Base-by-base conservation (phyloP, 257 asterid genomes). In the Jaltomata sinuosa region DNA sequence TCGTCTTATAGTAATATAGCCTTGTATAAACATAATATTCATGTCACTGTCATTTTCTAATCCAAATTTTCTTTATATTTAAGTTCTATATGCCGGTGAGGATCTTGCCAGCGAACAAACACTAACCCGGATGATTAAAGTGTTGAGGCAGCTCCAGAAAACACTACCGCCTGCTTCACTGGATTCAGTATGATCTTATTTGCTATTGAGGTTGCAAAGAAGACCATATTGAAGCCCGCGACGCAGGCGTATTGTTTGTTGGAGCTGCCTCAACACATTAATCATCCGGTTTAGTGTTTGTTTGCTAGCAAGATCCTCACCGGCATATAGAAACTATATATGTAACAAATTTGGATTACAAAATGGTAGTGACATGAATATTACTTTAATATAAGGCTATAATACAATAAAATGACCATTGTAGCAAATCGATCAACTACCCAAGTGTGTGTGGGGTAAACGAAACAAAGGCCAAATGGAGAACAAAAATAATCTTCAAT, bases 81-180 rank as follows among this genome's bases (percentile, higher is more conserved):
- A 95, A 98, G 91, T 95, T 87, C 86, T 95, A 29, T 90, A 93
- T 90, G 94, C 93, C 0, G 97, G 97, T 77, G 91, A 92, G 87
- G 98, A 93, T 83, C 96, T 95, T 72, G 98, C 97, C 32, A 90
- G 94, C 0, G 97, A 95, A 71, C 94, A 93, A 89, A 93, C 97
- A 11, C 89, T 90, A 11, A 87, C 93, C 62, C 88, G 97, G 79
- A 95, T 95, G 97, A 86, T 93, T 31, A 95, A 85, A 88, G 86
- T 95, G 77, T 89, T 95, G 92, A 89, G 92, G 89, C 97, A 95
- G 86, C 91, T 95, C 77, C 97, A 93, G 68, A 96, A 94, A 81
- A 94, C 97, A 3, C 88, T 94, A 10, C 96, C 97, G 65, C 96
- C 98, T 42, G 82, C 97, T 34, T 85, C 92, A 21, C 89, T 90